Conservation (phyloP, 2,329 filamentous ascomycete species). For the Coniella vitis region DNA sequence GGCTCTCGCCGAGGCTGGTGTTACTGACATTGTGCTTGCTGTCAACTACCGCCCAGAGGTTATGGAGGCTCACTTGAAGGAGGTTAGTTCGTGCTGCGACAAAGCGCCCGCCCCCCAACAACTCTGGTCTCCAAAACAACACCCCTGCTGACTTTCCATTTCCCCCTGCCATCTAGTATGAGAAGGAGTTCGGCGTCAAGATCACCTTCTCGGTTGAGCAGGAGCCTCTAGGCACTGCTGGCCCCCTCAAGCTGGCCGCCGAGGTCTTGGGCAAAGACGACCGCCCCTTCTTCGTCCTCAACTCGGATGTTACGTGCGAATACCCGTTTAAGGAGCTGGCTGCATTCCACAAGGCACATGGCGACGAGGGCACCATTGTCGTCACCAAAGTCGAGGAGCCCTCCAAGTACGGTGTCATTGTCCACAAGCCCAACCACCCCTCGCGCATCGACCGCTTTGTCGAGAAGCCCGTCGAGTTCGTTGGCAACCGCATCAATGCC, state of each 20-base stretch:
- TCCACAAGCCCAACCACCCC: slow-evolving; percentile 88
- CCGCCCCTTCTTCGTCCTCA: slow-evolving; percentile 93
- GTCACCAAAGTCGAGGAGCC: slow-evolving; percentile 99
- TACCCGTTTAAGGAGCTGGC: slow-evolving; percentile 89
- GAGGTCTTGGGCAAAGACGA: slow-evolving; percentile 89
- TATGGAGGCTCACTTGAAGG: slow-evolving; percentile 89
- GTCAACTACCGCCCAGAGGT: slow-evolving; percentile 99
- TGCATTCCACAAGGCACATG: slow-evolving; percentile 87
- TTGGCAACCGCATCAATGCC: slow-evolving; percentile 97
- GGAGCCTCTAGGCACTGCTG: slow-evolving; percentile 90
- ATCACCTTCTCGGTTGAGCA: slow-evolving; percentile 97
- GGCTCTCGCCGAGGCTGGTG: slow-evolving; percentile 84
- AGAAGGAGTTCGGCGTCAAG: slow-evolving; percentile 84
- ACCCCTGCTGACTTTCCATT: background rate
- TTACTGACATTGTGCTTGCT: slow-evolving; percentile 94
- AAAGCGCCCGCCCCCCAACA: background rate
- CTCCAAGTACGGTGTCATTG: slow-evolving; percentile 96
- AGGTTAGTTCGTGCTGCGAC: slow-evolving; percentile 48
- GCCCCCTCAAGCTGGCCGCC: slow-evolving; percentile 91
- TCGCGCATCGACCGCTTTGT: slow-evolving; percentile 97
- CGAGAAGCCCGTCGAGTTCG: slow-evolving; percentile 98
- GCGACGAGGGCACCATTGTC: slow-evolving; percentile 93
- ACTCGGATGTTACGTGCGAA: slow-evolving; percentile 97
- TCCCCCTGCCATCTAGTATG: slow-evolving; percentile 54
- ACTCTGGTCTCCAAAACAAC: background rate